Base-by-base conservation (phyloP, 257 asterid species). In the Handroanthus guayacan region DNA sequence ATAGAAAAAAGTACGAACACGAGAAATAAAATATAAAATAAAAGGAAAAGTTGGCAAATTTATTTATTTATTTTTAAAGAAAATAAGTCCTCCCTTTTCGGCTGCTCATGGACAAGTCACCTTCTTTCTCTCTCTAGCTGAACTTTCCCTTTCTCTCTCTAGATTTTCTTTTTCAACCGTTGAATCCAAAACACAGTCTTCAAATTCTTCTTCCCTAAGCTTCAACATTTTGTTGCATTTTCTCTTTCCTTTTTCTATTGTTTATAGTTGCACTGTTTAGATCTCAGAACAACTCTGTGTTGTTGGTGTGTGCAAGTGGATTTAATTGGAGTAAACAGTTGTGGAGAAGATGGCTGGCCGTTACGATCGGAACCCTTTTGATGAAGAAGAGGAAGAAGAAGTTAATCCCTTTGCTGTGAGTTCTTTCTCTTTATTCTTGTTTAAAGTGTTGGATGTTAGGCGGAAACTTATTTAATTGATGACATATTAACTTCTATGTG, bases 331-430 rank as follows among this genome's bases (percentile, higher is more conserved):
- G 62, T 56, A 2, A 75, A 45, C 52, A 48, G 50, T 65, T 37
- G 76, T 43, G 25, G 4, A 44, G 75, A 70, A 51, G 66, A 88
- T 88, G 93, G 90, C 93, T 45, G 88, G 94, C 76, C 94, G 91
- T 60, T 88, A 85, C 83, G 96, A 90, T 87, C 90, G 82, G 45
- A 90, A 90, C 75, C 93, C 93, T 36, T 88, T 88, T 14, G 93
- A 84, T 13, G 89, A 88, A 39, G 89, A n/a, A n/a, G n/a, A 69
- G 60, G 92, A 88, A 5, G 92, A 88, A 5, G 90, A 88, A 81
- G 92, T 88, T 71, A 88, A 88, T 71, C 92, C 92, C 25, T 88
- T 88, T 66, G 76, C 92, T 81, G 93, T 88, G 44, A 82, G 91
- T 84, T 69, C 25, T 62, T 3, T 38, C 38, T 71, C 65, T 17